Conservation (phyloP, 2,329 filamentous ascomycete genomes). For the Hymenoscyphus albidus region DNA sequence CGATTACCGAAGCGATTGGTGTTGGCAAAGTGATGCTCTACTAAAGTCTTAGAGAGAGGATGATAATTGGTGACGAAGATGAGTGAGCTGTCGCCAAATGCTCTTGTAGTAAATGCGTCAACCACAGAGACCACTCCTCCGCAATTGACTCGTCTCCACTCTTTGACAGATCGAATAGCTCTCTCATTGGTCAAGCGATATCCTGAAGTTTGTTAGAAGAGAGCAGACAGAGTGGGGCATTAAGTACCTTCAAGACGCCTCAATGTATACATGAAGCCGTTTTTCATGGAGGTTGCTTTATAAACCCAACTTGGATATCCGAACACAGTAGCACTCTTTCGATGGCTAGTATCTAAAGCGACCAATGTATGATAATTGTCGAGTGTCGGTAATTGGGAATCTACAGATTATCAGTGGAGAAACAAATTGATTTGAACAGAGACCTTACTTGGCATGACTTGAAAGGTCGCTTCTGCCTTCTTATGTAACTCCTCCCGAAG, state of each 20-base stretch:
- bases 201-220: constrained; percentile 42
- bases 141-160: constrained; percentile 83
- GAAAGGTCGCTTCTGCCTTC: constrained; percentile 79
- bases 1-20: constrained; percentile 38
- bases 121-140: constrained; percentile 81
- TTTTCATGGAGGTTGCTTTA: constrained; percentile 85
- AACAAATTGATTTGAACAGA: background rate
- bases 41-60: constrained; percentile 82
- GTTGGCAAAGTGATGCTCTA: constrained; percentile 68
- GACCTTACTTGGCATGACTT: constrained; percentile 71
- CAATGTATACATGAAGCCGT: constrained; percentile 83
- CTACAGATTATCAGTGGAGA: constrained; percentile 34
- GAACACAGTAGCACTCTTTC: constrained; percentile 75
- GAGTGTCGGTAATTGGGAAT: constrained; percentile 70
- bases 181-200: constrained; percentile 87
- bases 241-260: constrained; percentile 71
- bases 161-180: constrained; percentile 78
- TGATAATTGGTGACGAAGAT: constrained; percentile 94
- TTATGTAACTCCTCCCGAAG: constrained; percentile 84
- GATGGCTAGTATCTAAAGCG: constrained; percentile 75
- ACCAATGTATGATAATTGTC: constrained; percentile 92
- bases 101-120: constrained; percentile 88
- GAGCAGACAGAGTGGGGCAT: background rate
- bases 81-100: constrained; percentile 91
- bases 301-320: constrained; percentile 92